Percentiles rank a stretch among this genome's conserved stretches.
Evolutionary conservation across 805 yeast genomes (phyloP).

Genomic region (Novakomyces olei): DNA sequence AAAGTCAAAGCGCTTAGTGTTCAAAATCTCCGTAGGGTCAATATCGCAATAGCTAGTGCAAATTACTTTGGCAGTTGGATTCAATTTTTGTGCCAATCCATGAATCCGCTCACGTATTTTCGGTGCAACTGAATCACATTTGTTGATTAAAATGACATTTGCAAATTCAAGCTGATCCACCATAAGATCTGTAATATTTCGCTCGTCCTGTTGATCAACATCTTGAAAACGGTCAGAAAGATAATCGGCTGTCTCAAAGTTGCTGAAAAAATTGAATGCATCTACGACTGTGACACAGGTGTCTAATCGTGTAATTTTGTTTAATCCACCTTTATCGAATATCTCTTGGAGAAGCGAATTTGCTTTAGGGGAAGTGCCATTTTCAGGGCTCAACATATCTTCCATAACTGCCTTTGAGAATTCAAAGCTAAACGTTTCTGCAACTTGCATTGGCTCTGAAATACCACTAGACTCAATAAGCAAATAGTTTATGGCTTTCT

Average conservation of each 20-base stretch:
- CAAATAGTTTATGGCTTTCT: conserved; percentile 21
- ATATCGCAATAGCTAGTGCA: conserved; percentile 20
- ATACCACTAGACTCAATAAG: conserved; percentile 28
- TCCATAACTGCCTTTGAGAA: conserved; percentile 18
- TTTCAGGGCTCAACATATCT: conserved; percentile 9
- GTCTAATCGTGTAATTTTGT: conserved; percentile 20
- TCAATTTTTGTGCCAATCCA: conserved; percentile 18
- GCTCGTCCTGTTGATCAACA: conserved; percentile 22
- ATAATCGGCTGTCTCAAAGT: conserved; percentile 24
- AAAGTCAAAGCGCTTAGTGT: conserved; percentile 20
- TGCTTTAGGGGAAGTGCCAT: no score
- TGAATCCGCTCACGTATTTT: conserved; percentile 15
- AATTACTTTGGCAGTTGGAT: conserved; percentile 23
- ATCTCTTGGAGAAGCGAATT: no score
- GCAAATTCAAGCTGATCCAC: conserved; percentile 28
- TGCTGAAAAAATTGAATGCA: conserved; percentile 21
- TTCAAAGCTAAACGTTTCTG: conserved; percentile 26
- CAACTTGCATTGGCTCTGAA: conserved; percentile 30
- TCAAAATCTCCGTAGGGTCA: conserved; percentile 17
- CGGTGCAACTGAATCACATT: conserved; percentile 16
- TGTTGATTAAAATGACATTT: conserved; percentile 24
- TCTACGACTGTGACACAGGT: conserved; percentile 28
- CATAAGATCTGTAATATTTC: conserved; percentile 25
- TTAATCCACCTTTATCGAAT: conserved; percentile 21
- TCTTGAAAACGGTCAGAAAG: conserved; percentile 19